These are phyloP conservation scores for Pythium rhizo-oryzae DNA, from an alignment of 352 stramenopile species.

Conservation along the genomic window DNA sequence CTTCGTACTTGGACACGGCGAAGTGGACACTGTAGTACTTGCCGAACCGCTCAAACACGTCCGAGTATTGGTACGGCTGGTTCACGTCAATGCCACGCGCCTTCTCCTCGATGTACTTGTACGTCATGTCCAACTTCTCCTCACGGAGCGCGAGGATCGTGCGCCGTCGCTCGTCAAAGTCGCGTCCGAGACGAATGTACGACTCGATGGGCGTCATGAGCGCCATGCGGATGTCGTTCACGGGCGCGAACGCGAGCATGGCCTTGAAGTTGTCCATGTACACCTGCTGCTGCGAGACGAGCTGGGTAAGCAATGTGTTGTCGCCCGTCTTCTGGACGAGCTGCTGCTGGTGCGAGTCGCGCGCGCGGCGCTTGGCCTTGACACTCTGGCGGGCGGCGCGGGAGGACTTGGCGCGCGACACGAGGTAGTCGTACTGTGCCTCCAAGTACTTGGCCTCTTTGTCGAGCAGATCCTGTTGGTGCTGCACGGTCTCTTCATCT, in stretches of 20 bases:
- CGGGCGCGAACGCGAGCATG: slow-evolving; percentile 75
- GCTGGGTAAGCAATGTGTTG: slow-evolving; percentile 53
- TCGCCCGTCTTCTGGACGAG: slow-evolving; percentile 49
- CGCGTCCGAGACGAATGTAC: slow-evolving; percentile 64
- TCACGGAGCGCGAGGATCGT: slow-evolving; percentile 63
- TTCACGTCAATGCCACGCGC: slow-evolving; percentile 51
- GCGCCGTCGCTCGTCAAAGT: slow-evolving; percentile 65
- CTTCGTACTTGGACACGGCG: slow-evolving; percentile 73
- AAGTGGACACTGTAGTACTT: slow-evolving; percentile 85
- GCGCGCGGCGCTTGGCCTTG: slow-evolving; percentile 54
- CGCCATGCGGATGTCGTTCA: slow-evolving; percentile 69
- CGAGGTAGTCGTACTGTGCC: slow-evolving; percentile 64
- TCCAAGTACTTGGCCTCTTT: slow-evolving; percentile 78
- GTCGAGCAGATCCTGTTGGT: slow-evolving; percentile 58
- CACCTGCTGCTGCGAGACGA: slow-evolving; percentile 67
- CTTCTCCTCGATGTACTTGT: slow-evolving; percentile 83
- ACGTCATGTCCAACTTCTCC: slow-evolving; percentile 80
- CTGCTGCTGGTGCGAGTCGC: slow-evolving; percentile 40
- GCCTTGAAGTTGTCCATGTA: slow-evolving; percentile 82
- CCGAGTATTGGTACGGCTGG: slow-evolving; percentile 70
- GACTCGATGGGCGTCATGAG: slow-evolving; percentile 83
- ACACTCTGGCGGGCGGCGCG: slow-evolving; percentile 22
- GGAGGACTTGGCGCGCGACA: slow-evolving; percentile 39
- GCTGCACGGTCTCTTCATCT: slow-evolving; percentile 34
- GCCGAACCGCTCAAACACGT: slow-evolving; percentile 83